Conservation (phyloP, 345 rosid genomes). For the Lepidium didymum region DNA sequence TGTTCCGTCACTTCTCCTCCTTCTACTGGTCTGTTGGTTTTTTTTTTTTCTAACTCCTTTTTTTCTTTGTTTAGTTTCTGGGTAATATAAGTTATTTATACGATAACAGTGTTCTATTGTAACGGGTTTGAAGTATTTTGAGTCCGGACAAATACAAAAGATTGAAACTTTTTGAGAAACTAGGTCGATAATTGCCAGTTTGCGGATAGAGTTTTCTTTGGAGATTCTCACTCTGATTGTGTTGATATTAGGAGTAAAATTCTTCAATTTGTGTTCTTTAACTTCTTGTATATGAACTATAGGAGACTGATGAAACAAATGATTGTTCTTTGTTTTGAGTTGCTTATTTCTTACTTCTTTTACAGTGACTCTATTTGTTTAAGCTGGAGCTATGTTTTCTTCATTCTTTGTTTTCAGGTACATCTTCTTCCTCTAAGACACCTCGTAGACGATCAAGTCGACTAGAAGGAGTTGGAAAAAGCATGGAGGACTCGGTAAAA, state of each 20-base stretch:
- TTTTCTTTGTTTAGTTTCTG: background rate
- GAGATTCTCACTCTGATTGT: background rate
- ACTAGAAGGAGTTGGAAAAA: constrained; percentile 75
- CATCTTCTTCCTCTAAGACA: constrained; percentile 37
- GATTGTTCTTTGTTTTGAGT: background rate
- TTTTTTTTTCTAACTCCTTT: background rate
- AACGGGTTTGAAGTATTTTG: constrained; percentile 6
- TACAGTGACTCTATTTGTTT: background rate
- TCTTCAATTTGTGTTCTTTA: background rate
- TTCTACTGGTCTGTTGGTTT: constrained; percentile 33
- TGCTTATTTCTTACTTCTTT: background rate
- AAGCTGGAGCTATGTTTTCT: background rate
- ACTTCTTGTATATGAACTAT: background rate
- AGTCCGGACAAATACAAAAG: background rate
- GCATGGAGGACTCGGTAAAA: constrained; percentile 93
- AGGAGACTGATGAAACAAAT: background rate
- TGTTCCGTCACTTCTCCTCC: constrained; percentile 53
- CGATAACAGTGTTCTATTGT: background rate
- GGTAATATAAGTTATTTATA: background rate
- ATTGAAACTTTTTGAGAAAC: background rate
- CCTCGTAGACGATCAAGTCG: constrained; percentile 53
- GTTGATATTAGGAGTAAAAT: background rate
- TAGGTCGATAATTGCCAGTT: background rate
- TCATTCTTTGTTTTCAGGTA: constrained; percentile 21
- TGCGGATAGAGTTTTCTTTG: background rate